Conservation (phyloP, 768 basidiomycete genomes). For the Phylloporus scabripes region DNA sequence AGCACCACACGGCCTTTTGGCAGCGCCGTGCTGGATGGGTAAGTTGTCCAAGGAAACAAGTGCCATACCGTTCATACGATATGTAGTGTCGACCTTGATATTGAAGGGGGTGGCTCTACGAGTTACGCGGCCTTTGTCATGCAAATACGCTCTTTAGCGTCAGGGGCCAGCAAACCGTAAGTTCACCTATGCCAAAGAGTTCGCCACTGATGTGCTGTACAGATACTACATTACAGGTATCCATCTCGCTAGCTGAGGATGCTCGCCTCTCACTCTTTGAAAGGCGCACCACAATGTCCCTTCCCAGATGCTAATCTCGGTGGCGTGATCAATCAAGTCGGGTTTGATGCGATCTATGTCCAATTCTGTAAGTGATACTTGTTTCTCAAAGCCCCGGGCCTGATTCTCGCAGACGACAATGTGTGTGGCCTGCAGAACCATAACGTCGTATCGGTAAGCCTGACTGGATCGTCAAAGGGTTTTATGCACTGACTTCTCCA, state of each 20-base stretch:
- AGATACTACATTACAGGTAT: conserved; percentile 60
- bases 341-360: conserved; percentile 70
- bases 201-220: conserved; percentile 1
- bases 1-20: conserved; percentile 42
- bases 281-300: conserved; percentile 44
- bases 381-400: neutral
- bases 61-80: neutral
- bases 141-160: conserved; percentile 23
- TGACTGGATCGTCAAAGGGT: neutral
- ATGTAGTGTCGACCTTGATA: conserved; percentile 63
- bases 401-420: conserved; percentile 36
- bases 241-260: neutral
- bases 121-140: conserved; percentile 45
- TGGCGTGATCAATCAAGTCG: conserved; percentile 52
- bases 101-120: conserved; percentile 57
- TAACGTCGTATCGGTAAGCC: conserved; percentile 46
- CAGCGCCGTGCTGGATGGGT: conserved; percentile 43
- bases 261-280: neutral
- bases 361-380: conserved; percentile 44
- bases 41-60: conserved; percentile 5
- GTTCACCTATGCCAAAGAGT: neutral
- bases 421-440: conserved; percentile 44
- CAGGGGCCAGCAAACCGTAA: conserved; percentile 21
- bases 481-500: neutral
- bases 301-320: conserved; percentile 63